Base-by-base conservation (phyloP, 441 rosid species). In the Mallotus japonicus region DNA sequence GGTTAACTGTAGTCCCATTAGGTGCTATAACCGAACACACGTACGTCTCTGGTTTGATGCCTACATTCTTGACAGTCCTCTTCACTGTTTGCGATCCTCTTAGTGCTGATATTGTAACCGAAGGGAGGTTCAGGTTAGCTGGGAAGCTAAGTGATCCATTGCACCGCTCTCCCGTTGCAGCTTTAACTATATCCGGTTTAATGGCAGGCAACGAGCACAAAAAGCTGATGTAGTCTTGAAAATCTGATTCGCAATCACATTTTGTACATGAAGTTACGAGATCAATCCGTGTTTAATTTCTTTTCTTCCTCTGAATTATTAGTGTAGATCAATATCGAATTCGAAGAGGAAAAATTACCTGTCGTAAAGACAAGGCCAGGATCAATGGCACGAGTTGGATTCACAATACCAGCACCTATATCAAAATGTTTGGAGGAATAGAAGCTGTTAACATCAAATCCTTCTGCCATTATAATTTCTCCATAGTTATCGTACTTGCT, bases 301-400 rank as follows among this genome's bases (percentile, higher is more conserved):
- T 60, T 61, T 54, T 37, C 17, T 60, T 50, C 51, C 49, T 44
- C 12, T 44, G 9, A 44, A 44, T 44, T 10, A 7, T 44, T 44
- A 44, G 66, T 6, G 16, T 19, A 58, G 22, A 59, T 16, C 4
- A 65, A 15, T 46, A 28, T 37, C 16, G 37, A 24, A 28, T 34
- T 7, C 9, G 49, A 14, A 46, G 14, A 53, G 75, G 56, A 44
- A 24, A 9, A 62, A 34, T 65, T 80, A 89, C 97, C 92, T 76
- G 92, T 73, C 61, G 87, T 56, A 62, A 91, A 84, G 77, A 90
- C 92, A 0, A 95, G 83, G 77, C 98, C 95, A 6, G 99, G 98
- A 80, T 92, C 91, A 42, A 90, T 28, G 72, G 99, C 97, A 8
- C 67, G 79, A 65, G 80, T 76, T 3, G 99, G 89, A 81, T 71